Evolutionary conservation across 2,329 filamentous ascomycete species (phyloP), one percentile per base, ranked within the genome.

Genomic region (Colletotrichum coccodes): DNA sequence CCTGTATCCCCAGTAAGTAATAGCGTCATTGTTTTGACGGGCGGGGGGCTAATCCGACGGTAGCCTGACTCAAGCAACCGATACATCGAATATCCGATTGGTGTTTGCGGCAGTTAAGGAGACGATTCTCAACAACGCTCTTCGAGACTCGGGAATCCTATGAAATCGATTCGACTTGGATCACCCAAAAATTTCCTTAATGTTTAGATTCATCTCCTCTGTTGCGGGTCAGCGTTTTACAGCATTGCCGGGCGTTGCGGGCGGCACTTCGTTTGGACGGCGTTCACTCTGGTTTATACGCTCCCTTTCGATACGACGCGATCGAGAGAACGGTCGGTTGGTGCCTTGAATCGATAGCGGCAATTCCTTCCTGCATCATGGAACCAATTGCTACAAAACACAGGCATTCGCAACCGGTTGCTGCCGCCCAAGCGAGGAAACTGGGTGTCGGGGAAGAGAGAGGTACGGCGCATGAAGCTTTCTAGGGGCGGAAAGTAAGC

Each of bases 21-120:
- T 70, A 67, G 59, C 53, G 26, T 38, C 49, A 47, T 28, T 28
- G 42, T 67, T 47, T 46, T 42, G 40, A 18, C 14, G 53, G 42
- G 36, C 47, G 28, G 40, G 23, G 65, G n/a, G 49, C 62, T 68
- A 71, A 70, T 32, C 12, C 14, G 47, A 56, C 26, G 21, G 21
- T 75, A 98, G 95, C 81, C 89, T 99, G 71, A 99, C 96, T 38
- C 96, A 99, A 92, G 96, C 96, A 52, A 99, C 96, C 72, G 96
- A 99, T 80, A 99, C 96, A 4, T 98, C 95, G 60, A 99, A 99
- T 78, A 98, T 99, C 76, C 93, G 96, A 72, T 88, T 99, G 42
- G 96, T 99, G 54, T 99, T 99, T 81, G 96, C 95, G 38, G 96
- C 96, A 9, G 96, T 99, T 70, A 99, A 99, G 81, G 96, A 99